Evolutionary conservation across 352 stramenopile genomes (phyloP).

Genomic region (Globisporangium recalcitrans): DNA sequence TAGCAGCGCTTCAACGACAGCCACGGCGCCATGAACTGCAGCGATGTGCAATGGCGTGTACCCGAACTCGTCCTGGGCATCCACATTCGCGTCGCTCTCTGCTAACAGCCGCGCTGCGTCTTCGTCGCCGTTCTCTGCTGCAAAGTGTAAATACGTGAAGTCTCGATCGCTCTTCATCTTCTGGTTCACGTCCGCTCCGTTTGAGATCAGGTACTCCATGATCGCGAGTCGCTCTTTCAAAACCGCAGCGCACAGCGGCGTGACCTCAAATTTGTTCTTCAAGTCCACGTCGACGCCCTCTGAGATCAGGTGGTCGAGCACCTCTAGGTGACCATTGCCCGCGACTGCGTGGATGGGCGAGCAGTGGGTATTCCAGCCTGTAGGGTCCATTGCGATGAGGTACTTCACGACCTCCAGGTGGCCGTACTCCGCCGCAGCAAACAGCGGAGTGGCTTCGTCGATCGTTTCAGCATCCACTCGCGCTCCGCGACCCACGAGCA

Average conservation of each 20-base stretch:
- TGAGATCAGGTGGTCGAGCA: constrained; percentile 12
- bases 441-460: constrained; percentile 14
- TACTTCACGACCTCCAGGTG: constrained; percentile 15
- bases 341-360: constrained; percentile 17
- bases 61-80: constrained; percentile 18
- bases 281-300: constrained; percentile 14
- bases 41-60: constrained; percentile 27
- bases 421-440: constrained; percentile 15
- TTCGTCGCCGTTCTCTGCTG: constrained; percentile 28
- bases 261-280: constrained; percentile 14
- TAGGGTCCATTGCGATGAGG: constrained; percentile 11
- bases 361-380: background rate
- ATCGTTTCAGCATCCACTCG: constrained; percentile 13
- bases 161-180: constrained; percentile 14
- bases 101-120: constrained; percentile 20
- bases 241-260: constrained; percentile 16
- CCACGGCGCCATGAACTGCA: constrained; percentile 17
- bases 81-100: constrained; percentile 18
- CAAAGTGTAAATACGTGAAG: constrained; percentile 25
- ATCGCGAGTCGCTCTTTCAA: constrained; percentile 8
- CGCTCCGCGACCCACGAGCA: constrained; percentile 11
- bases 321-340: constrained; percentile 17
- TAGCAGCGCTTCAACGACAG: constrained; percentile 18
- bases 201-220: constrained; percentile 16
- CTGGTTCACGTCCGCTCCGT: constrained; percentile 18